Evolutionary conservation across 2,329 filamentous ascomycete genomes (phyloP).

Genomic region (Cladosporium austrohemisphaericum): DNA sequence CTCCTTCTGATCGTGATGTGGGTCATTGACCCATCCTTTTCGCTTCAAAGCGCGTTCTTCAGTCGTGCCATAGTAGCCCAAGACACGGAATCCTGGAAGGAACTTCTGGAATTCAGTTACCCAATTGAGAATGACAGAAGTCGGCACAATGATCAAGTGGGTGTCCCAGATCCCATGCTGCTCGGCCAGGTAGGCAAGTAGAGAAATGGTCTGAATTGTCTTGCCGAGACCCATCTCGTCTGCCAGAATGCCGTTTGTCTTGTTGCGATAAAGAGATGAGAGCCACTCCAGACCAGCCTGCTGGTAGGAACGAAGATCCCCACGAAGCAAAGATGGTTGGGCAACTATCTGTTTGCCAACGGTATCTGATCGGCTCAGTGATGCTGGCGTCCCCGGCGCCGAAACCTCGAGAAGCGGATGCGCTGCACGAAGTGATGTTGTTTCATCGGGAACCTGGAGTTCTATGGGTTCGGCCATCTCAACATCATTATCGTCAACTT

Average conservation of each 20-base stretch:
- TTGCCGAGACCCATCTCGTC: constrained; percentile 99
- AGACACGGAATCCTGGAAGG: constrained; percentile 94
- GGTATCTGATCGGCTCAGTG: constrained; percentile 12
- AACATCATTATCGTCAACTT: background rate
- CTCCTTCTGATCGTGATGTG: constrained; percentile 62
- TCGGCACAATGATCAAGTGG: constrained; percentile 92
- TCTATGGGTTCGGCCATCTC: constrained; percentile 7
- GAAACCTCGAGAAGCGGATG: background rate
- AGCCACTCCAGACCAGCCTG: constrained; percentile 98
- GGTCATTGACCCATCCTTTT: constrained; percentile 84
- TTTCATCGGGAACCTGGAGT: constrained; percentile 25
- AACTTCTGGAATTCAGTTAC: constrained; percentile 99
- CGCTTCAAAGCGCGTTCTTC: constrained; percentile 90
- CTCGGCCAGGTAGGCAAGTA: constrained; percentile 88
- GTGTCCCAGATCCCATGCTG: constrained; percentile 91
- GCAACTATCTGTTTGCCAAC: constrained; percentile 24
- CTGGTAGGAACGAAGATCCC: constrained; percentile 90
- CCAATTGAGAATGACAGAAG: constrained; percentile 98
- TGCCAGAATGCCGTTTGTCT: constrained; percentile 91
- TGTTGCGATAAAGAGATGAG: constrained; percentile 83
- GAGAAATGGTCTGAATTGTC: constrained; percentile 94
- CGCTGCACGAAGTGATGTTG: constrained; percentile 3
- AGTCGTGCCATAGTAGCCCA: constrained; percentile 92
- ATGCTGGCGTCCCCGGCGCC: constrained; percentile 8
- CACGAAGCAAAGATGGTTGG: constrained; percentile 72